Evolutionary conservation across 108 stramenopile genomes (phyloP).

Genomic region (Seminavis robusta): DNA sequence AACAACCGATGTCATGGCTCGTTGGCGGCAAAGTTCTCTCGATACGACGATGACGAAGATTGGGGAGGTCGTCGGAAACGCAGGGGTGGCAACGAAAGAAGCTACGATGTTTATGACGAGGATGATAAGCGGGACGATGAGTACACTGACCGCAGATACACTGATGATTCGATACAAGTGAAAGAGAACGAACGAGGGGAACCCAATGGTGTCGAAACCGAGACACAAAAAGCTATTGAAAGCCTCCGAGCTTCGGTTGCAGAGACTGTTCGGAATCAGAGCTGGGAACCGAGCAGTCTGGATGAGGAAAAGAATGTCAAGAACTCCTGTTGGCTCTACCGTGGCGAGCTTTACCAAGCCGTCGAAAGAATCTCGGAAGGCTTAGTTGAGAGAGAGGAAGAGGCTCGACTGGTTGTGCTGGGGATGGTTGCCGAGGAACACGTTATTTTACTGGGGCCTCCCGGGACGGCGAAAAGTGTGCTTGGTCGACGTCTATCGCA

Average conservation of each 20-base stretch:
- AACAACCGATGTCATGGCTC: too few species aligned
- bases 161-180: too few species aligned
- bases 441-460: slow-evolving; percentile 51
- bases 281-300: slow-evolving; percentile 9
- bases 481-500: slow-evolving; percentile 54
- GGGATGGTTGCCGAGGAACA: slow-evolving; percentile 66
- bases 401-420: slow-evolving; percentile 60
- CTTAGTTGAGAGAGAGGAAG: slow-evolving; percentile 64
- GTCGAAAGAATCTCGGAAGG: slow-evolving; percentile 44
- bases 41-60: slow-evolving; percentile 12
- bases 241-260: slow-evolving; percentile 9
- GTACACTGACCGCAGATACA: neutral
- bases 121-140: neutral
- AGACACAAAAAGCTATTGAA: slow-evolving; percentile 24
- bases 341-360: slow-evolving; percentile 28
- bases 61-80: neutral
- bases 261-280: neutral
- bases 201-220: slow-evolving; percentile 11
- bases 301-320: slow-evolving; percentile 17
- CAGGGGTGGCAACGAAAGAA: slow-evolving; percentile 11
- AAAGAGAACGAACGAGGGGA: too few species aligned
- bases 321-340: slow-evolving; percentile 18
- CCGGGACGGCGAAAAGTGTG: slow-evolving; percentile 47
- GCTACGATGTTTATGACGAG: slow-evolving; percentile 36
- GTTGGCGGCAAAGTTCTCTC: slow-evolving; percentile 10